Conservation (phyloP, 2,329 filamentous ascomycete genomes). For the Herpotrichia juniperi region DNA sequence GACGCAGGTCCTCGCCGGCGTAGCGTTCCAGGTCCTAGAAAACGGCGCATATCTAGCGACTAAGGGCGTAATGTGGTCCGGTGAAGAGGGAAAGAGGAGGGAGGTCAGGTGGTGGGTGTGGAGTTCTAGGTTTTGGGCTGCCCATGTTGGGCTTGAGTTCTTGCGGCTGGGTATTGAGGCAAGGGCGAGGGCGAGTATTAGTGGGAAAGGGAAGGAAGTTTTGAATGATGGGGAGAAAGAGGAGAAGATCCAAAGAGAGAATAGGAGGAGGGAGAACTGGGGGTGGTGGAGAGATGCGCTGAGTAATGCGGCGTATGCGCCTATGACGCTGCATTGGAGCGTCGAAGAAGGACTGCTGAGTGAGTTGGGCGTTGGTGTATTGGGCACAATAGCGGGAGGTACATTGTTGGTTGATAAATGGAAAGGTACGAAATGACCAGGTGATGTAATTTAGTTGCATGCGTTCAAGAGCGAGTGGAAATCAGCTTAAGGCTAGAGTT, state of each 20-base stretch:
- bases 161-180: slow-evolving; percentile 57
- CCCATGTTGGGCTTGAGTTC: slow-evolving; percentile 78
- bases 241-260: slow-evolving; percentile 50
- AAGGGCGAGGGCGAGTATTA: neutral
- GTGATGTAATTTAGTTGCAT: too few relatives aligned
- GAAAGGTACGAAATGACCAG: slow-evolving; percentile 46
- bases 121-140: slow-evolving; percentile 81
- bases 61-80: slow-evolving; percentile 69
- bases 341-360: slow-evolving; percentile 68
- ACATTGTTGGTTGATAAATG: slow-evolving; percentile 54
- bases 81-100: slow-evolving; percentile 52
- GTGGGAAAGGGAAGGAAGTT: slow-evolving; percentile 18
- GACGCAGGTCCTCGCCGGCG: slow-evolving; percentile 70
- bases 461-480: too few relatives aligned
- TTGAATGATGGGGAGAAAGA: slow-evolving; percentile 53
- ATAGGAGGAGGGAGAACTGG: slow-evolving; percentile 35
- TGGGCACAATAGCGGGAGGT: slow-evolving; percentile 59
- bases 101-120: slow-evolving; percentile 69
- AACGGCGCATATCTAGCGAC: slow-evolving; percentile 79
- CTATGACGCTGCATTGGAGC: slow-evolving; percentile 85
- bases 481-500: too few relatives aligned
- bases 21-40: slow-evolving; percentile 79
- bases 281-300: slow-evolving; percentile 71
- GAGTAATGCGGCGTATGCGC: slow-evolving; percentile 77
- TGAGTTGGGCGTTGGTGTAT: slow-evolving; percentile 63